A percentile compares a stretch with the other conserved stretches of the same genome.
Conservation (phyloP, 176 grass and related monocot genomes). For the Phragmites australis region DNA sequence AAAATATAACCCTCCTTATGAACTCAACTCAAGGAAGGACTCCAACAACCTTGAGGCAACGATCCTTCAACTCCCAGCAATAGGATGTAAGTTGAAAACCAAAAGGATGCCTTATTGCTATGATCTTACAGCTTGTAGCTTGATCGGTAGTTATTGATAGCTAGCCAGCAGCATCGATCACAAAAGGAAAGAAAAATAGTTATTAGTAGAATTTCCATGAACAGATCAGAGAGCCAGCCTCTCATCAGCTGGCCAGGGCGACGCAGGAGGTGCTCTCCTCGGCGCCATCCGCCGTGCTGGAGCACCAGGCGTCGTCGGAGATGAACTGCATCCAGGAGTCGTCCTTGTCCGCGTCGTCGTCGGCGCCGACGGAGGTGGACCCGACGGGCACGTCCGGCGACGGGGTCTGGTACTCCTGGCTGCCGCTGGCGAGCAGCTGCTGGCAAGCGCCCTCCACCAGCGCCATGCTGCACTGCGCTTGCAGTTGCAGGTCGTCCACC, state of each 20-base stretch:
- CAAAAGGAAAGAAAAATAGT: conserved; percentile 33
- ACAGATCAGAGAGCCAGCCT: conserved; percentile 14
- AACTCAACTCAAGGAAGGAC: conserved; percentile 53
- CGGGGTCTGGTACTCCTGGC: conserved; percentile 53
- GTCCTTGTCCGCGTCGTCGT: conserved; percentile 62
- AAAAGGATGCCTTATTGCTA: conserved; percentile 48
- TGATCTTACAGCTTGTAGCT: conserved; percentile 33
- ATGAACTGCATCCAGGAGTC: conserved; percentile 96
- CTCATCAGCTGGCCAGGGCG: conserved; percentile 48
- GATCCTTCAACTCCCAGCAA: conserved; percentile 49
- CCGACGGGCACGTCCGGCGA: conserved; percentile 63
- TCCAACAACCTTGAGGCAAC: conserved; percentile 44
- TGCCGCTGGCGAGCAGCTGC: conserved; percentile 36
- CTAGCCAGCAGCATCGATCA: conserved; percentile 34
- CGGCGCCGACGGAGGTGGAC: conserved; percentile 51
- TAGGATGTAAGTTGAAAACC: conserved; percentile 42
- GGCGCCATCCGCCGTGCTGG: conserved; percentile 44
- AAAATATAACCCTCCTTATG: conserved; percentile 45
- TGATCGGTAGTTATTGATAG: conserved; percentile 36
- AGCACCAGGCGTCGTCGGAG: conserved; percentile 81
- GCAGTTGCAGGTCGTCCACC: conserved; percentile 54
- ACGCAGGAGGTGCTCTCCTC: conserved; percentile 58
- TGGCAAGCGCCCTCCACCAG: conserved; percentile 49
- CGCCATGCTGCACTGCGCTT: conserved; percentile 67
- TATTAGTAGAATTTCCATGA: conserved; percentile 31